Evolutionary conservation across 768 basidiomycete species (phyloP).

Genomic region (Ramaria sp.): DNA sequence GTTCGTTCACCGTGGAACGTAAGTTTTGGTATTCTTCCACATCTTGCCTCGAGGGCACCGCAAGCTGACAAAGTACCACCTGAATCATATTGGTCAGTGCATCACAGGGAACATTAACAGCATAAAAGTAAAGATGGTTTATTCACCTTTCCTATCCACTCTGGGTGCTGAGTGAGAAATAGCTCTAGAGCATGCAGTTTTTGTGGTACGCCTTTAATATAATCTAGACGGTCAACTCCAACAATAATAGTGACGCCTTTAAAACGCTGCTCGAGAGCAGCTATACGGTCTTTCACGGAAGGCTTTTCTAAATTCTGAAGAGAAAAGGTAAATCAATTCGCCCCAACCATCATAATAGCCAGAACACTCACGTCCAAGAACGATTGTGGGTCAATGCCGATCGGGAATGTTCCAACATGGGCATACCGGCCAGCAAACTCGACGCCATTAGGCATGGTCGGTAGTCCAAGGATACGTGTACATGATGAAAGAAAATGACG

Average conservation of each 20-base stretch:
- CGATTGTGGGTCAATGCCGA: conserved; percentile 91
- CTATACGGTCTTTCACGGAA: conserved; percentile 70
- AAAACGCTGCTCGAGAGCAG: conserved; percentile 80
- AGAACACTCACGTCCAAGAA: conserved; percentile 61
- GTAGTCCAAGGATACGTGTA: conserved; percentile 87
- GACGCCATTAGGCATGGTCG: conserved; percentile 97
- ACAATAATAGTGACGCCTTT: conserved; percentile 94
- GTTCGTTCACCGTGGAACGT: conserved; percentile 90
- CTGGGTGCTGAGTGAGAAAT: conserved; percentile 94
- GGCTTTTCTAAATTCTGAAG: conserved; percentile 67
- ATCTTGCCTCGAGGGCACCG: conserved; percentile 94
- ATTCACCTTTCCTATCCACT: conserved; percentile 93
- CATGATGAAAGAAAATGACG: conserved; percentile 98
- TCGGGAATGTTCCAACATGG: conserved; percentile 97
- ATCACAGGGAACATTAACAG: neutral
- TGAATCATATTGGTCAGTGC: conserved; percentile 19
- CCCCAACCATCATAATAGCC: neutral
- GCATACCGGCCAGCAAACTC: conserved; percentile 92
- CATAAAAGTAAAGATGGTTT: neutral
- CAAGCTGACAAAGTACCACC: conserved; percentile 94
- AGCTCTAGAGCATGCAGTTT: conserved; percentile 94
- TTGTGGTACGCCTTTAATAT: conserved; percentile 99
- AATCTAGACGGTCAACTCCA: conserved; percentile 95
- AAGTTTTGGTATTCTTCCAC: conserved; percentile 99
- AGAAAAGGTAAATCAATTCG: neutral